Percentiles rank a stretch among this genome's conserved stretches.
phyloP scores from a whole-genome alignment of 305 asterid species.

The Ruellia speciosa region DNA sequence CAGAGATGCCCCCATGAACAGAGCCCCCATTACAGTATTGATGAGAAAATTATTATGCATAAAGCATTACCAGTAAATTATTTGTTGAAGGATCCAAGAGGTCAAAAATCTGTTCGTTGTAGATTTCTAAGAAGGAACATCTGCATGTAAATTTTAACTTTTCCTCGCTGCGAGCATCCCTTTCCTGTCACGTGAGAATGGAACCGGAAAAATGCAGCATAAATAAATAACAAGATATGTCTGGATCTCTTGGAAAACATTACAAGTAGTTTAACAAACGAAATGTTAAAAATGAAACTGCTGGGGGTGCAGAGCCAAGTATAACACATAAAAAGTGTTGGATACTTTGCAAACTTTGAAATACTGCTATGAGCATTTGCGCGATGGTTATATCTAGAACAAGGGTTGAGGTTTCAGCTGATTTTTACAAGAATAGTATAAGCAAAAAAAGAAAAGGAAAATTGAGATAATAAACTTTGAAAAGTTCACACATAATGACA shows the following conservation, averaged over 20 bases:
- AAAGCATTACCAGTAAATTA: slow-evolving; percentile 96
- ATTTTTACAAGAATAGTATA: background rate
- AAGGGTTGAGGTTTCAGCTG: background rate
- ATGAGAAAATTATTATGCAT: background rate
- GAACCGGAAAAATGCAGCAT: slow-evolving; percentile 16
- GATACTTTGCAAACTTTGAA: background rate
- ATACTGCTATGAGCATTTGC: background rate
- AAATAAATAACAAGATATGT: slow-evolving; percentile 2
- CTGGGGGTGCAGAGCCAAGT: background rate
- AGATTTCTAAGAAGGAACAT: slow-evolving; percentile 92
- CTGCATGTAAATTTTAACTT: slow-evolving; percentile 66
- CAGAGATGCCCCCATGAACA: background rate
- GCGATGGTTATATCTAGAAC: no score
- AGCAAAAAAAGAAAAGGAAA: background rate
- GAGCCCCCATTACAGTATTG: background rate
- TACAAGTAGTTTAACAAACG: background rate
- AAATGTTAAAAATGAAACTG: background rate
- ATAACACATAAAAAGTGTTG: background rate
- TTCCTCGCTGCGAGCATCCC: slow-evolving; percentile 88
- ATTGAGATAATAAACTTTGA: background rate
- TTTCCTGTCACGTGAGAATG: slow-evolving; percentile 48
- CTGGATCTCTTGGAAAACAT: background rate
- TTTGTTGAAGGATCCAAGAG: slow-evolving; percentile 77
- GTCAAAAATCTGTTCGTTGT: slow-evolving; percentile 90
- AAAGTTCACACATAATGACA: background rate